phyloP scores from a whole-genome alignment of 257 asterid species.

The Salvia splendens region DNA sequence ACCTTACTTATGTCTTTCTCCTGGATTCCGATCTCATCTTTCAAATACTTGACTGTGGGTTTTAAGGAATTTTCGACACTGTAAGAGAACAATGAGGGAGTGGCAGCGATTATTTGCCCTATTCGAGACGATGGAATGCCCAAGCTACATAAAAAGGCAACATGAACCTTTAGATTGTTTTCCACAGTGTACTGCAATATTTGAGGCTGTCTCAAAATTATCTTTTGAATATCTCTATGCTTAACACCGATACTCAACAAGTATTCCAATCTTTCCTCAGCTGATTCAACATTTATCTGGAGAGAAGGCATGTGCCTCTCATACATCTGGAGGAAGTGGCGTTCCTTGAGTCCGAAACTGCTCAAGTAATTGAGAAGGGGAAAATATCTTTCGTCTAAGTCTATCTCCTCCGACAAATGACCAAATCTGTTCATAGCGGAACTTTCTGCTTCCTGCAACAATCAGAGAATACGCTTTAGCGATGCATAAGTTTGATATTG shows the following conservation, averaged over 20 bases:
- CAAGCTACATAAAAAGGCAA: conserved; percentile 65
- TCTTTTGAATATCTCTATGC: conserved; percentile 73
- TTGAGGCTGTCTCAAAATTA: conserved; percentile 90
- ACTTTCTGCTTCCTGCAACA: conserved; percentile 52
- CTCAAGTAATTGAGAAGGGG: conserved; percentile 85
- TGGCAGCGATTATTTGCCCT: conserved; percentile 77
- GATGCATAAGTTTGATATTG: conserved; percentile 7
- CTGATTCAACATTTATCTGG: conserved; percentile 79
- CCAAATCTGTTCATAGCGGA: conserved; percentile 46
- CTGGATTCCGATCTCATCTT: conserved; percentile 82
- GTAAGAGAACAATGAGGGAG: conserved; percentile 90
- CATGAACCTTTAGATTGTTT: conserved; percentile 83
- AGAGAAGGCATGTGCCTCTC: conserved; percentile 97
- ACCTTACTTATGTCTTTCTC: conserved; percentile 75
- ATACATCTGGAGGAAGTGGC: conserved; percentile 82
- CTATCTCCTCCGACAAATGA: conserved; percentile 69
- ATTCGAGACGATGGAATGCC: conserved; percentile 87
- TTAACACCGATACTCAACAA: conserved; percentile 82
- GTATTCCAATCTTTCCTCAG: conserved; percentile 74
- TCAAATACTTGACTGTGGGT: conserved; percentile 83
- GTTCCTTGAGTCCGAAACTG: conserved; percentile 77
- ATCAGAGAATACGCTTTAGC: conserved; percentile 27
- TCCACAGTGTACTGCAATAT: conserved; percentile 81
- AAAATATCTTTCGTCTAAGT: conserved; percentile 72
- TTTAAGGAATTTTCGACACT: conserved; percentile 86